These are phyloP conservation scores for Glaciozyma antarctica DNA, from an alignment of 768 basidiomycete species.

Conservation along the genomic window DNA sequence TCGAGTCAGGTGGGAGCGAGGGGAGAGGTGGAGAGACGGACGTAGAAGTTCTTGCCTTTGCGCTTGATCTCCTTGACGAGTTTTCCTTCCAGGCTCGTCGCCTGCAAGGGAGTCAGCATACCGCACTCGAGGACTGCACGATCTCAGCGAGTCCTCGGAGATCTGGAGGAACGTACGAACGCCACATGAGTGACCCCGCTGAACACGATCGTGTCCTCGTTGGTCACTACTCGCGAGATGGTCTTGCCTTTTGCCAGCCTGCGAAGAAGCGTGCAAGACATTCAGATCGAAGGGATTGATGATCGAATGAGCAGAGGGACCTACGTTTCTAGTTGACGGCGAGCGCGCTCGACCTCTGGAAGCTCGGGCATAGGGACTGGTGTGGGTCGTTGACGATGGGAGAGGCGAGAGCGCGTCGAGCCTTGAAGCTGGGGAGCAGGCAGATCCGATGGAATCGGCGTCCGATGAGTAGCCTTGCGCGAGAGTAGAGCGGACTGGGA, in stretches of 20 bases:
- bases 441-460: too few species aligned
- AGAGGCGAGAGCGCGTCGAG: not conserved
- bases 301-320: not conserved
- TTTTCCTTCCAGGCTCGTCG: conserved; percentile 13
- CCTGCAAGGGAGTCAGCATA: not conserved
- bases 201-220: conserved; percentile 32
- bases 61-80: conserved; percentile 23
- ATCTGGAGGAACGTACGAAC: conserved; percentile 7
- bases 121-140: too few species aligned
- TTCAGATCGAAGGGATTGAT: not conserved
- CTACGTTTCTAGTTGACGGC: not conserved
- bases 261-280: not conserved
- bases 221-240: conserved; percentile 14
- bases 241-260: conserved; percentile 23
- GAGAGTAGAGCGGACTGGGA: too few species aligned
- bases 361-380: conserved; percentile 2
- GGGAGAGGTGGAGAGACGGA: conserved; percentile 28
- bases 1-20: not conserved
- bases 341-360: not conserved
- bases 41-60: conserved; percentile 37
- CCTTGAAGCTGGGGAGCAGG: too few species aligned
- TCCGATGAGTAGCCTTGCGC: too few species aligned
- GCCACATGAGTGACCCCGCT: conserved; percentile 15
- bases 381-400: not conserved
- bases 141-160: not conserved